Evolutionary conservation across 2,329 filamentous ascomycete genomes (phyloP).

Genomic region (Penicillium sclerotiorum): DNA sequence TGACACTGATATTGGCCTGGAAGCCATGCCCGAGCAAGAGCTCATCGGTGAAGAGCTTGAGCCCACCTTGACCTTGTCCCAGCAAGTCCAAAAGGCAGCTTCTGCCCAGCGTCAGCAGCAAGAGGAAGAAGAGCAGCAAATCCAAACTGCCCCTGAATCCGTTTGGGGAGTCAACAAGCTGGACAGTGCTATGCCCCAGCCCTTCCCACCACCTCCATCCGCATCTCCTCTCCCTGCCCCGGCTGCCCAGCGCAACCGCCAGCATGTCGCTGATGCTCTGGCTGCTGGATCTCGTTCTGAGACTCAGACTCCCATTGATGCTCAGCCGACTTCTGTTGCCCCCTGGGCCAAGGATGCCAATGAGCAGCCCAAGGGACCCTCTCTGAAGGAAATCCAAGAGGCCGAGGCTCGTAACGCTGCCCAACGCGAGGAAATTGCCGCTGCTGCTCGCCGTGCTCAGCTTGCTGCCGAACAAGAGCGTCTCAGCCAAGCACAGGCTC

Average conservation of each 20-base stretch:
- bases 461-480: slow-evolving; percentile 76
- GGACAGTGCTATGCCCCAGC: slow-evolving; percentile 66
- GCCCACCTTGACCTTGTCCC: slow-evolving; percentile 70
- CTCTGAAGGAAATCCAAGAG: slow-evolving; percentile 94
- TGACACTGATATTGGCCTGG: slow-evolving; percentile 19
- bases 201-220: slow-evolving; percentile 71
- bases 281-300: slow-evolving; percentile 69
- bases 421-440: slow-evolving; percentile 79
- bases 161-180: slow-evolving; percentile 60
- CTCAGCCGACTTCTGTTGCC: slow-evolving; percentile 73
- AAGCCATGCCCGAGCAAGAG: slow-evolving; percentile 27
- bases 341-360: slow-evolving; percentile 89
- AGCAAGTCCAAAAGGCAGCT: slow-evolving; percentile 78
- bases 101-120: slow-evolving; percentile 44
- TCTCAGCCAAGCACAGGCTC: slow-evolving; percentile 63
- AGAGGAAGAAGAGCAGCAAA: slow-evolving; percentile 39
- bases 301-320: slow-evolving; percentile 72
- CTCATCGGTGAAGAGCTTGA: slow-evolving; percentile 46
- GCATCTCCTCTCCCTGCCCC: slow-evolving; percentile 84
- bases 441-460: slow-evolving; percentile 71
- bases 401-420: slow-evolving; percentile 91
- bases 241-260: slow-evolving; percentile 79
- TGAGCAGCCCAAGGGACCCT: slow-evolving; percentile 78
- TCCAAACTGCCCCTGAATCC: slow-evolving; percentile 49
- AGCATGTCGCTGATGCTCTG: slow-evolving; percentile 77